A percentile compares a stretch with the other conserved stretches of the same genome.
These are phyloP conservation scores for Neoarthrinium moseri DNA, from an alignment of 2,329 filamentous ascomycete species.

Conservation along the genomic window DNA sequence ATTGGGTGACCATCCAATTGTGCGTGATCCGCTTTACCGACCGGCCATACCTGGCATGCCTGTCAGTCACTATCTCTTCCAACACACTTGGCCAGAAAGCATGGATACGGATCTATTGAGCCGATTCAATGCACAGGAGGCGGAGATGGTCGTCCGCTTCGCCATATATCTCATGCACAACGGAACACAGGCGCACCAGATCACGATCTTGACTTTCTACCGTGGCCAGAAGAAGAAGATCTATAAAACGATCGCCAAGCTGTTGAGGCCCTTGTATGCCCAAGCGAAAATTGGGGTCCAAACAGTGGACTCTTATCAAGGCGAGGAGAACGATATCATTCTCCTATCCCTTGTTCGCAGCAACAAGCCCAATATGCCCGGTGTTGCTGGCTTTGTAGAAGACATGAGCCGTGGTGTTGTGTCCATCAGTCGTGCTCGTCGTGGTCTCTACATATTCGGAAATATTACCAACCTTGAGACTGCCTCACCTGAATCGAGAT, in stretches of 20 bases:
- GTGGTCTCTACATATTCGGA: constrained; percentile 84
- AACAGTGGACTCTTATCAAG: constrained; percentile 88
- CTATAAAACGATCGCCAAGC: constrained; percentile 41
- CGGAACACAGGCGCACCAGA: constrained; percentile 55
- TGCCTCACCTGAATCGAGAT: constrained; percentile 36
- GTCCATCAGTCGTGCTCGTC: constrained; percentile 66
- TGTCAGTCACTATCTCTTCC: constrained; percentile 38
- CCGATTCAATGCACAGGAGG: constrained; percentile 69
- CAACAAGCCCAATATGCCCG: constrained; percentile 41
- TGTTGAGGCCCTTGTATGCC: constrained; percentile 20
- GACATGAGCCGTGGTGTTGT: constrained; percentile 60
- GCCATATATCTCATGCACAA: constrained; percentile 71
- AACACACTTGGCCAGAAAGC: constrained; percentile 64
- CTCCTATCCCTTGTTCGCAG: constrained; percentile 79
- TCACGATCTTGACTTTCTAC: constrained; percentile 86
- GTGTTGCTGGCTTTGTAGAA: constrained; percentile 69
- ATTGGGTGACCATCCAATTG: constrained; percentile 43
- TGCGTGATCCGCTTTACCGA: constrained; percentile 29
- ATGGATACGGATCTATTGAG: constrained; percentile 62
- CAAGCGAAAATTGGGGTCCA: constrained; percentile 55
- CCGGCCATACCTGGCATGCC: constrained; percentile 47
- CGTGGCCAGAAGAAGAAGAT: constrained; percentile 75
- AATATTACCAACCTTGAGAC: constrained; percentile 58
- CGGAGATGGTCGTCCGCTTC: constrained; percentile 72
- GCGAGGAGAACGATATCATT: constrained; percentile 85